Percentiles rank a stretch among this genome's conserved stretches.
These are phyloP conservation scores for Torulaspora maleeae DNA, from an alignment of 805 yeast genomes.

Conservation along the genomic window DNA sequence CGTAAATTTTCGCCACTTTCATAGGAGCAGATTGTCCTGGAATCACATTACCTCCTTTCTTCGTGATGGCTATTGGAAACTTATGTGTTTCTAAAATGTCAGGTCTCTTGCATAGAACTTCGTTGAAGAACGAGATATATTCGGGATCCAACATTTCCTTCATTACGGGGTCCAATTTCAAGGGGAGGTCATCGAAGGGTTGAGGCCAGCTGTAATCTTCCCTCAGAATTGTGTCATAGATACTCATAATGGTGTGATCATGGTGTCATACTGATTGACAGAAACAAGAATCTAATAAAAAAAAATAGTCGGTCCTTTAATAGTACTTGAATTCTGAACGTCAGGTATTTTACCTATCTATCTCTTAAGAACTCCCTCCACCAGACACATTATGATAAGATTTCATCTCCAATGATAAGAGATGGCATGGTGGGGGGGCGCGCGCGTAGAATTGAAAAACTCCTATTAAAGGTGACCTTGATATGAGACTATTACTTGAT, in stretches of 20 bases:
- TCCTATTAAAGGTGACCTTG: too few species aligned
- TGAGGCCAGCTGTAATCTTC: constrained; percentile 34
- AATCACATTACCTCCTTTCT: constrained; percentile 39
- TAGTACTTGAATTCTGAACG: too few species aligned
- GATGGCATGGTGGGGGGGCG: too few species aligned
- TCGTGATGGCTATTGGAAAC: constrained; percentile 32
- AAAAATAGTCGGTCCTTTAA: too few species aligned
- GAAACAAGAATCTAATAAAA: too few species aligned
- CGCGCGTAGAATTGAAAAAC: too few species aligned
- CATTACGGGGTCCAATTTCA: constrained; percentile 33
- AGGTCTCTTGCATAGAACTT: constrained; percentile 28
- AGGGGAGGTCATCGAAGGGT: constrained; percentile 30
- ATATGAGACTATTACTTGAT: too few species aligned
- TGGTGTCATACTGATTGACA: not conserved
- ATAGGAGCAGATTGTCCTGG: constrained; percentile 40
- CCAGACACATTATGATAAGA: too few species aligned
- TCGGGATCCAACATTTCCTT: constrained; percentile 36
- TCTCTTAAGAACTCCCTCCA: too few species aligned
- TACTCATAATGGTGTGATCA: not conserved
- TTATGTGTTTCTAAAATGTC: constrained; percentile 37
- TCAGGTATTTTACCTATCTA: too few species aligned
- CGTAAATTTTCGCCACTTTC: constrained; percentile 30
- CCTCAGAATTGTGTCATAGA: constrained; percentile 16
- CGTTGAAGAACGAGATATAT: constrained; percentile 38
- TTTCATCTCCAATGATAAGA: too few species aligned